Evolutionary conservation across 371 early-diverging fungal genomes (phyloP).

Genomic region (Mucor ambiguus): DNA sequence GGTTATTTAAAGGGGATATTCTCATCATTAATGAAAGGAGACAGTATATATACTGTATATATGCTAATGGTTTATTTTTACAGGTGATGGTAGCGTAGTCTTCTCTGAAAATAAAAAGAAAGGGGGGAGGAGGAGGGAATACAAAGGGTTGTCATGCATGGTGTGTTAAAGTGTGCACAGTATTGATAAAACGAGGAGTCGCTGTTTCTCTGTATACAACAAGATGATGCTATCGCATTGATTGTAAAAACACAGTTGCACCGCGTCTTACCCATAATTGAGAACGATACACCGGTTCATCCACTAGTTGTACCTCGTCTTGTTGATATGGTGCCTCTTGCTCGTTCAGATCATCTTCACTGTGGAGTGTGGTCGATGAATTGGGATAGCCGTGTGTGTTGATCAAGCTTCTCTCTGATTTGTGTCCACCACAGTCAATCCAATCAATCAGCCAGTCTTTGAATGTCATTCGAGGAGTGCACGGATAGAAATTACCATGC

Average conservation of each 20-base stretch:
- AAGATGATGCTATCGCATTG: slow-evolving; percentile 9
- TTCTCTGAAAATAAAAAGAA: background rate
- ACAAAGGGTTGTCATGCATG: background rate
- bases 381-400: background rate
- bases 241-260: background rate
- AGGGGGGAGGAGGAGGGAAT: background rate
- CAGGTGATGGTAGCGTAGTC: background rate
- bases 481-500: slow-evolving; percentile 12
- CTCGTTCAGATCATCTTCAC: background rate
- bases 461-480: slow-evolving; percentile 18
- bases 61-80: background rate
- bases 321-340: background rate
- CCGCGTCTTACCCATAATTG: background rate
- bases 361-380: background rate
- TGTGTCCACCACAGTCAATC: background rate
- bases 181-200: background rate
- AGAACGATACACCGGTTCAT: background rate
- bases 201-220: background rate
- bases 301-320: background rate
- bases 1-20: background rate
- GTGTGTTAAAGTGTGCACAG: background rate
- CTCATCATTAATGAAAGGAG: background rate
- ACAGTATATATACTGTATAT: background rate
- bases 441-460: slow-evolving; percentile 13
- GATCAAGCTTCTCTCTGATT: background rate